Base-by-base conservation (phyloP, 176 grass and related monocot genomes). In the Lolium perenne region DNA sequence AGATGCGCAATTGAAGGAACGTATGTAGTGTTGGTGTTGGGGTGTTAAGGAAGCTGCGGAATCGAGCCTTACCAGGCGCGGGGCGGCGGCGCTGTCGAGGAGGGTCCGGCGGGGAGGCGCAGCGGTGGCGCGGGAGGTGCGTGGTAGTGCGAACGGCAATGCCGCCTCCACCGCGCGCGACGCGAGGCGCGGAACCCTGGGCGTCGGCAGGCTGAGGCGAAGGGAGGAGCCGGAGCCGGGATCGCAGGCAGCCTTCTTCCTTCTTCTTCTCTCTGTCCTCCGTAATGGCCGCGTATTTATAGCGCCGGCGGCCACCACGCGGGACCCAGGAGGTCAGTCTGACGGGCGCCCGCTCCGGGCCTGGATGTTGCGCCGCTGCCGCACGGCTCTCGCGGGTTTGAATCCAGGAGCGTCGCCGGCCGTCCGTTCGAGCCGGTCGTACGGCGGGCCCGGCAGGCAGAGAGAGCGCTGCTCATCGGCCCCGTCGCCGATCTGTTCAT, bases 81-180 rank as follows among this genome's bases (percentile, higher is more conserved):
- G 10, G 11, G 40, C 32, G 13, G 11, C 50, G 79, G 47, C 56
- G 60, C 41, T 8, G 43, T 49, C 4, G 60, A 62, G 43, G 57
- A 54, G 53, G 51, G 71, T 5, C 41, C 17, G 29, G 8, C 26
- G 18, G 32, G 32, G 5, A 32, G 65, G 63, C 20, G 64, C 48
- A 10, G 41, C 58, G 22, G 22, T 7, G 58, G 58, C 1, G 77
- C 32, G 0, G 9, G 51, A 38, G 74, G 53, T 16, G 32, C 32
- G 55, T 32, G 11, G 20, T 8, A 13, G 23, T 0, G 23, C 38
- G 43, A 21, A 45, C 38, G 51, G 64, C 80, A 71, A 83, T 16
- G 81, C 64, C 54, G 29, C 87, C 87, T 84, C 81, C 83, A 82
- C 83, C 83, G 40, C 88, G 50, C 71, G 61, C 88, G 40, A 29